Base-by-base conservation (phyloP, 768 basidiomycete genomes). In the Russula lepida region DNA sequence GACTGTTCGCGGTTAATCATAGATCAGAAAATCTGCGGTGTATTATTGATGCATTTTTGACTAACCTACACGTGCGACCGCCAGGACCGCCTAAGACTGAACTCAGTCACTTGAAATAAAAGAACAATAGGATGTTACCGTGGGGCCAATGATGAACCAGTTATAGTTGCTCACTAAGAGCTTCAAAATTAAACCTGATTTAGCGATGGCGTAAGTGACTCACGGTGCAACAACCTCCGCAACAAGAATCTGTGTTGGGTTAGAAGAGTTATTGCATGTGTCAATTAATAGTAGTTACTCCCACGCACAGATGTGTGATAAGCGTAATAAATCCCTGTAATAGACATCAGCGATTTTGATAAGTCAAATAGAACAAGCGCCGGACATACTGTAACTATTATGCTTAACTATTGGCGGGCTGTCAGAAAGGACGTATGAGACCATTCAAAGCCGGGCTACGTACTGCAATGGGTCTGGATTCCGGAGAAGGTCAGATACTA, bases 101-200 rank as follows among this genome's bases (percentile, higher is more conserved):
- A 37, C 21, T 63, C 33, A 62, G 54, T 43, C 19, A 48, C 2
- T n/a, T 32, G 15, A 6, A 17, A 25, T 19, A 32, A 54, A 5
- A n/a, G 12, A 44, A 41, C 37, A 55, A 7, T n/a, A 9, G 6
- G 12, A 12, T 19, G 33, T 60, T 39, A 66, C 65, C 56, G 64
- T 21, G 13, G 64, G 59, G 2, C 41, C 56, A 19, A 60, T 13
- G 6, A 66, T 51, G 19, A n/a, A 59, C 65, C 64, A 58, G 37
- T 65, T 66, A 6, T 52, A 32, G 13, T 65, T 66, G 65, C 65
- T 66, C 49, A 66, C 65, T 66, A 21, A 44, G 43, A 19, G 6
- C 3, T n/a, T 7, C 12, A n/a, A 28, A n/a, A 60, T 35, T 51
- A 32, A 27, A 47, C 32, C 28, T 15, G 11, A 35, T 44, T 55